Percentiles rank a stretch among this genome's conserved stretches.
phyloP scores from a whole-genome alignment of 2,329 filamentous ascomycete genomes.

The Neoarthrinium moseri region DNA sequence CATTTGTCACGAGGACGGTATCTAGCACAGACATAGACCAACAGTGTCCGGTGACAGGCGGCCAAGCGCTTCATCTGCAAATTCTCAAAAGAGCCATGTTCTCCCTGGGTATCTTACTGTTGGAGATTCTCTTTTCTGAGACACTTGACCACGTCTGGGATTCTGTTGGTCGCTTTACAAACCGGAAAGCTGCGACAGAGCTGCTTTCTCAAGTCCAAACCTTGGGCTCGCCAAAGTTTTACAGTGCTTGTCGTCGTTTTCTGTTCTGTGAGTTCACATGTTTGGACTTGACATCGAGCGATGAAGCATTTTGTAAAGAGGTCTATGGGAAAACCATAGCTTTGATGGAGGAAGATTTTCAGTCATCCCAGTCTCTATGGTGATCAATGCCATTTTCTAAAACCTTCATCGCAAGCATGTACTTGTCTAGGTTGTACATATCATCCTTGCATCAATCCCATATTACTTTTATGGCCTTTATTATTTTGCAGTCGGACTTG shows the following conservation, averaged over 20 bases:
- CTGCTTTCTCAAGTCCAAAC: neutral
- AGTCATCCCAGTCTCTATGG: neutral
- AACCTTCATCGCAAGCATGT: too few relatives aligned
- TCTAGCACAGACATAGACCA: too few relatives aligned
- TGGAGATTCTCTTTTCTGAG: neutral
- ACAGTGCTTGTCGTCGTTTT: neutral
- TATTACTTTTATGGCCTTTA: constrained; percentile 36
- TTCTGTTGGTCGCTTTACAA: neutral
- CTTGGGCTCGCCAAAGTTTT: neutral
- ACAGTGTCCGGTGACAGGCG: too few relatives aligned
- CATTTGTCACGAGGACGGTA: neutral
- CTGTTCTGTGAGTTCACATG: constrained; percentile 2
- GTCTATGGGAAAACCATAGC: neutral
- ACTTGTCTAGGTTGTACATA: too few relatives aligned
- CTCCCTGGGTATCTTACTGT: neutral
- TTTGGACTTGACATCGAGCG: neutral
- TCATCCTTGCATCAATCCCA: too few relatives aligned
- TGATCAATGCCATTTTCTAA: too few relatives aligned
- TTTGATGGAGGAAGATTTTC: neutral
- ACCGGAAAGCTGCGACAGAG: neutral
- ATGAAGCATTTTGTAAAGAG: neutral
- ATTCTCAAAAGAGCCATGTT: too few relatives aligned
- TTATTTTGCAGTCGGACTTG: constrained; percentile 42
- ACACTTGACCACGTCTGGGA: neutral
- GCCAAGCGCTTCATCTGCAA: too few relatives aligned